Base-by-base conservation (phyloP, 2,329 filamentous ascomycete genomes). In the Sporothrix brunneoviolacea region DNA sequence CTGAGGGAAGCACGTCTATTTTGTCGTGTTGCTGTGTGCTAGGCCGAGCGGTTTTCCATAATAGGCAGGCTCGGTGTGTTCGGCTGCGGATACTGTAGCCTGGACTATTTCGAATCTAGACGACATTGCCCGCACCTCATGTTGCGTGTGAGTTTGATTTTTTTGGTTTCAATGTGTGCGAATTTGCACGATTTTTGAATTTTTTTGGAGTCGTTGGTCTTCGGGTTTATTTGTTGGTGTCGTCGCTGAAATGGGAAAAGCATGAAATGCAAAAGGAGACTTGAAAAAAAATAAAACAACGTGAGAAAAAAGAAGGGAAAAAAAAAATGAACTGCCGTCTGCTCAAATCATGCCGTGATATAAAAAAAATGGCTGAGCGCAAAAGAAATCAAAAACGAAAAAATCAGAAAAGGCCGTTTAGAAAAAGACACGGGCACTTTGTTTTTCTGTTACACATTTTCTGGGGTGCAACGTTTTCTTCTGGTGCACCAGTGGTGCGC, bases 351-450 rank as follows among this genome's bases (percentile, higher is more conserved):
- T n/a, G n/a, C n/a, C n/a, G n/a, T n/a, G n/a, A 44, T 36, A 21
- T 30, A 10, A 37, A 10, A 43, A 33, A n/a, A 36, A 46, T 6
- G 21, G 8, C 19, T 16, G 33, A 49, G 8, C 9, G n/a, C 3
- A 24, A 42, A 36, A 32, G 35, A 32, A n/a, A 4, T 24, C 43
- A 21, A 30, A 38, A 52, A 52, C 46, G 36, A 28, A n/a, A 42
- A 53, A 53, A 52, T 44, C 35, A 35, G 39, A 28, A 50, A 53
- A 46, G 24, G 51, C 51, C 51, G 51, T n/a, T 53, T 53, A 45
- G 6, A 46, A 53, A 53, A 53, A 53, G 51, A 53, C 51, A 53
- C 51, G 51, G 51, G 37, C 46, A 36, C 41, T 53, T 53, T 38
- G n/a, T n/a, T n/a, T n/a, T n/a, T n/a, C n/a, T n/a, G n/a, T n/a